Evolutionary conservation across 805 yeast genomes (phyloP).

Genomic region (Metschnikowia drakensbergensis): DNA sequence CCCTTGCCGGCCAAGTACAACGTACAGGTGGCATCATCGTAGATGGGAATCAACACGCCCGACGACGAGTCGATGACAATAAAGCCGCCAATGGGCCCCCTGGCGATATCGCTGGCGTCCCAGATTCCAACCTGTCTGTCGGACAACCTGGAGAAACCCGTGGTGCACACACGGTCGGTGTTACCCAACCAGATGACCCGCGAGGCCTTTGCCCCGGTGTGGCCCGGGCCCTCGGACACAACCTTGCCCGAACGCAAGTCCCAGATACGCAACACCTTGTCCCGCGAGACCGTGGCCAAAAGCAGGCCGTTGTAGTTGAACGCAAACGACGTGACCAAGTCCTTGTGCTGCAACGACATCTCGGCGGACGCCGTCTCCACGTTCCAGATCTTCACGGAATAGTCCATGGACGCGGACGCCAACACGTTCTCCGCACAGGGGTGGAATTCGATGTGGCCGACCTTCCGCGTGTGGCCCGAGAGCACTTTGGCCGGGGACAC

Average conservation of each 20-base stretch:
- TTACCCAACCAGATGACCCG: slow-evolving; percentile 91
- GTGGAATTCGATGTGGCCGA: slow-evolving; percentile 86
- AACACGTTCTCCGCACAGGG: slow-evolving; percentile 84
- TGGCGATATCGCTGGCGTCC: slow-evolving; percentile 70
- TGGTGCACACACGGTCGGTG: slow-evolving; percentile 78
- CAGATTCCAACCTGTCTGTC: slow-evolving; percentile 95
- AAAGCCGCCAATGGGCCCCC: slow-evolving; percentile 89
- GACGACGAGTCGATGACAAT: slow-evolving; percentile 83
- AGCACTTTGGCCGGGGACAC: slow-evolving; percentile 62
- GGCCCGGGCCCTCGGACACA: slow-evolving; percentile 82
- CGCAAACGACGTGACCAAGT: slow-evolving; percentile 87
- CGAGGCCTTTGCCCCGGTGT: slow-evolving; percentile 86
- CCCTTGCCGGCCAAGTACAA: slow-evolving; percentile 95
- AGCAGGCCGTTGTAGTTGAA: slow-evolving; percentile 87
- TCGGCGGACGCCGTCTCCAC: slow-evolving; percentile 67
- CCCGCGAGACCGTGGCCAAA: slow-evolving; percentile 87
- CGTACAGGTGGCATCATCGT: slow-evolving; percentile 74
- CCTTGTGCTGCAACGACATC: slow-evolving; percentile 78
- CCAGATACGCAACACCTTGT: slow-evolving; percentile 88
- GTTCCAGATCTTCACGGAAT: slow-evolving; percentile 90
- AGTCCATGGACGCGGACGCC: slow-evolving; percentile 88
- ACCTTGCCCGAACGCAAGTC: slow-evolving; percentile 73
- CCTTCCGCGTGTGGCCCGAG: slow-evolving; percentile 88
- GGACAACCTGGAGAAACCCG: slow-evolving; percentile 89
- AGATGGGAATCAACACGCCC: slow-evolving; percentile 90